Conservation (phyloP, 768 basidiomycete species). For the Psilocybe cyanescens region DNA sequence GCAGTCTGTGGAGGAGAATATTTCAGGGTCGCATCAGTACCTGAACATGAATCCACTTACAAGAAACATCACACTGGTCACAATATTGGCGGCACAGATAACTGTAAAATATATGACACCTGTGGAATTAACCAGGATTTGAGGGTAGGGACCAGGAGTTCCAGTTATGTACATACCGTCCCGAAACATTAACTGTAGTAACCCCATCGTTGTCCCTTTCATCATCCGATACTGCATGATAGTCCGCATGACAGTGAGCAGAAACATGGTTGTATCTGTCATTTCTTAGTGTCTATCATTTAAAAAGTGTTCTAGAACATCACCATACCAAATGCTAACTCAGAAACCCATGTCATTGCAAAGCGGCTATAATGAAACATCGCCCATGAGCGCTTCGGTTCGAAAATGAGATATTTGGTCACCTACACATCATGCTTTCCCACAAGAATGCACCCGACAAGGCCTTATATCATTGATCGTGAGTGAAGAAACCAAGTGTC, state of each 20-base stretch:
- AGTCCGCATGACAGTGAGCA: neutral
- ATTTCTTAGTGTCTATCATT: neutral
- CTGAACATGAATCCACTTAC: neutral
- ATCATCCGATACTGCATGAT: neutral
- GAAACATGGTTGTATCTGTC: neutral
- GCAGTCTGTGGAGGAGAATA: neutral
- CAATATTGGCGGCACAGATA: no score
- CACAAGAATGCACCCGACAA: neutral
- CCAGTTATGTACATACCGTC: no score
- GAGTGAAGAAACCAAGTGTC: no score
- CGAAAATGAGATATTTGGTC: no score
- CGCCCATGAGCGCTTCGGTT: neutral
- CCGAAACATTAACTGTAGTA: neutral
- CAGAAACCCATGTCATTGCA: conserved; percentile 9
- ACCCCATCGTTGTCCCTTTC: neutral
- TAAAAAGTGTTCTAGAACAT: neutral
- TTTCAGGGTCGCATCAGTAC: neutral
- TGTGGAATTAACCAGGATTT: no score
- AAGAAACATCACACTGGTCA: no score
- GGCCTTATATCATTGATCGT: no score
- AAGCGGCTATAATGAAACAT: neutral
- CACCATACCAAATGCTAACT: conserved; percentile 5
- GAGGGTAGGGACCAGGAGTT: no score
- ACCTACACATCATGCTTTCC: conserved; percentile 1
- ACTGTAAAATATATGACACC: no score